Percentiles rank a stretch among this genome's conserved stretches.
Evolutionary conservation across 768 basidiomycete species (phyloP).

Genomic region (Mycena epipterygia): DNA sequence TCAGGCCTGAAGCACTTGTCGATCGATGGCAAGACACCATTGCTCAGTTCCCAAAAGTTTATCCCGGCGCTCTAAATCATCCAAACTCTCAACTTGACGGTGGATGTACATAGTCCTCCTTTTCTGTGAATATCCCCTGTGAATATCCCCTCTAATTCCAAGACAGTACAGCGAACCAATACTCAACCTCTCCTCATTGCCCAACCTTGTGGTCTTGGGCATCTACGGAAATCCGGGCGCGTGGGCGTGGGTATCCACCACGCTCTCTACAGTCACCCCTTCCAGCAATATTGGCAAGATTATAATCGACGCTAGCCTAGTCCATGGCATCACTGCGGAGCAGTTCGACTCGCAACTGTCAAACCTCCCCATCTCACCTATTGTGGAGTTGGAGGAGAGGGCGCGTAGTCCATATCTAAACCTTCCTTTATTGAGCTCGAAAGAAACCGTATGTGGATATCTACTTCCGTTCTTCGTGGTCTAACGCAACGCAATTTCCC

Average conservation of each 20-base stretch:
- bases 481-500: no score
- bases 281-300: conserved; percentile 6
- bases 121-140: not conserved
- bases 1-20: conserved; percentile 10
- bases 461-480: no score
- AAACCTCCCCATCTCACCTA: no score
- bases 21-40: not conserved
- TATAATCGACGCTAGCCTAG: conserved; percentile 1
- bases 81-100: conserved; percentile 3
- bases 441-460: no score
- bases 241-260: not conserved
- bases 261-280: conserved; percentile 1
- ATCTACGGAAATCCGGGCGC: conserved; percentile 7
- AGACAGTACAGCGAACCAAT: not conserved
- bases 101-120: not conserved
- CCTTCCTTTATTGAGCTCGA: no score
- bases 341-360: conserved; percentile 11
- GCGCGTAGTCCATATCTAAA: no score
- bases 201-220: conserved; percentile 5
- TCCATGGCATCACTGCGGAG: not conserved
- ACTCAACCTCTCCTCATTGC: conserved; percentile 11
- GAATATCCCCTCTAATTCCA: not conserved
- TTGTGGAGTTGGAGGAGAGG: no score
- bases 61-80: conserved; percentile 3
- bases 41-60: conserved; percentile 6